Base-by-base conservation (phyloP, 129 eudicot species). In the Flaveria linearis region DNA sequence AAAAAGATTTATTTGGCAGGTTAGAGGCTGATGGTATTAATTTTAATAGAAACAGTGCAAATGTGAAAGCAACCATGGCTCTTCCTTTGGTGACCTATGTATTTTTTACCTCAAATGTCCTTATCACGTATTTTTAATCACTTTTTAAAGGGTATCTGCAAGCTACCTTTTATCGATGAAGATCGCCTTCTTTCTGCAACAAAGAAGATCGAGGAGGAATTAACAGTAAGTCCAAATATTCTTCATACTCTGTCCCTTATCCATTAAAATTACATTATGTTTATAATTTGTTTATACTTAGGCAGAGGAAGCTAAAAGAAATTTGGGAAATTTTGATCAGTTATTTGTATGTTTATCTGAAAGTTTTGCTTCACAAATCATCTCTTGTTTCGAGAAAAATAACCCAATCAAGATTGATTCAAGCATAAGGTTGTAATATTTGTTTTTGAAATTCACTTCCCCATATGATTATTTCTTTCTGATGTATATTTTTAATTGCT, bases 1-100 rank as follows among this genome's bases (percentile, higher is more conserved):
- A 8, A 88, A 76, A 69, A 79, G 82, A 43, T 88, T 25, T 73
- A 11, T 77, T 4, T 88, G 96, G 96, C 96, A 87, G 89, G 96
- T 87, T 71, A 63, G 77, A 47, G 39, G 46, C 14, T 61, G 22
- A 15, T 75, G 8, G 22, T 17, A 2, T 65, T 30, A 47, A 18
- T 18, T 9, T 7, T 33, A n/a, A n/a, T 1, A 49, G 6, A 5
- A n/a, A 4, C 18, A 47, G 33, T 75, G 43, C 58, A 16, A 25
- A 33, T 39, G 42, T 52, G n/a, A 64, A 62, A 67, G 57, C 6
- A 47, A 30, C 17, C 46, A 26, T 15, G 42, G 18, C 23, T 45
- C 16, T 45, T 11, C 45, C n/a, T 45, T n/a, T 56, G 0, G 51
- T 57, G 43, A 9, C 7, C 15, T 23, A 46, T 61, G n/a, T 70